Conservation (phyloP, 495 filamentous ascomycete species). For the Evernia prunastri region DNA sequence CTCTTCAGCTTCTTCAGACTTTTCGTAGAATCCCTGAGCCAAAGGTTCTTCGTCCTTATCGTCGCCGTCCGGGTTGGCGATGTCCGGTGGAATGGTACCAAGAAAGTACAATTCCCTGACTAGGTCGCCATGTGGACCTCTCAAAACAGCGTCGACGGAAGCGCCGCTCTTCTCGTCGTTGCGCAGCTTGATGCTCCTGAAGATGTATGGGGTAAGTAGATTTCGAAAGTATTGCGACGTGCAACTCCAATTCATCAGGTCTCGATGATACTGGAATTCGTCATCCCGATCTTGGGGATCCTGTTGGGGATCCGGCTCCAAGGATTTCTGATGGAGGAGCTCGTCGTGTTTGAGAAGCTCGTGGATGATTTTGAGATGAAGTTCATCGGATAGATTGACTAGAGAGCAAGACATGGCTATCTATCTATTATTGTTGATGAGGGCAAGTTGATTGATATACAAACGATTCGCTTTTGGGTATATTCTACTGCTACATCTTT, state of each 20-base stretch:
- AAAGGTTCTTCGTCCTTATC: neutral
- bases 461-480: too few relatives aligned
- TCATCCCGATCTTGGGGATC: neutral
- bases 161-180: neutral
- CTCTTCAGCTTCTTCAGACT: neutral
- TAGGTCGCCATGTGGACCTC: neutral
- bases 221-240: slow-evolving; percentile 5
- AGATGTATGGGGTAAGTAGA: slow-evolving; percentile 4
- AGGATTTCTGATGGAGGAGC: neutral
- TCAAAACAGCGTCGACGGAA: slow-evolving; percentile 2
- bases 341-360: neutral
- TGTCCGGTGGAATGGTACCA: neutral
- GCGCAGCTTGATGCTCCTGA: neutral
- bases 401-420: neutral
- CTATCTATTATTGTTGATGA: neutral
- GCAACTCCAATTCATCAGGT: slow-evolving; percentile 8
- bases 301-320: neutral
- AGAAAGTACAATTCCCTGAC: neutral
- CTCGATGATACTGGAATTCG: neutral
- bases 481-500: too few relatives aligned
- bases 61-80: neutral
- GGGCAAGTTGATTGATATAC: too few relatives aligned
- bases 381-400: neutral
- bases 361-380: neutral
- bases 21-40: neutral